A percentile compares a stretch with the other conserved stretches of the same genome.
These are phyloP conservation scores for Aureobasidium sp. DNA, from an alignment of 2,329 filamentous ascomycete species.

Conservation along the genomic window DNA sequence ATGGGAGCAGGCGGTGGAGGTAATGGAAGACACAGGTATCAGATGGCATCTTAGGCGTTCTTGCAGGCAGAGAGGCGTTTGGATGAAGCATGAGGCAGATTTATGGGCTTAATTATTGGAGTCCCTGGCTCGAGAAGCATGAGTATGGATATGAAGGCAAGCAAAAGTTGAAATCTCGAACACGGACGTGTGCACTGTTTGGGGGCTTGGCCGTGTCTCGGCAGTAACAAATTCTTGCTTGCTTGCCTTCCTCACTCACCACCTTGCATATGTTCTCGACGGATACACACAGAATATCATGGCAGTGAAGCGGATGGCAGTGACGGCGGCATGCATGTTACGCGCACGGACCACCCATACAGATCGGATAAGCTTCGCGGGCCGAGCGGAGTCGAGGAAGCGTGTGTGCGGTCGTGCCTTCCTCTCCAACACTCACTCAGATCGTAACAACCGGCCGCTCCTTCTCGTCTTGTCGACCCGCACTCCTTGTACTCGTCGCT, in stretches of 20 bases:
- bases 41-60: neutral
- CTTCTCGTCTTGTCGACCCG: neutral
- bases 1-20: neutral
- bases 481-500: neutral
- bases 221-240: neutral
- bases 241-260: neutral
- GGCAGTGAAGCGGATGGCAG: neutral
- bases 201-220: neutral
- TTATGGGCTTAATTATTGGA: conserved; percentile 4
- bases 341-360: neutral
- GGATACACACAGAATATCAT: neutral
- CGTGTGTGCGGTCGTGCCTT: neutral
- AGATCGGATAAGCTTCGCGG: conserved; percentile 1
- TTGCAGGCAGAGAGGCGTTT: conserved; percentile 1
- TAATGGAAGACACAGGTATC: neutral
- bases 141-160: neutral
- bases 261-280: neutral
- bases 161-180: neutral
- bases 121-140: neutral
- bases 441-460: neutral
- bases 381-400: conserved; percentile 2
- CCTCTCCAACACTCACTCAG: neutral
- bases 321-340: neutral
- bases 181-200: neutral
- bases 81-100: conserved; percentile 6